A percentile compares a stretch with the other conserved stretches of the same genome.
These are phyloP conservation scores for Ophiostoma novo-ulmi DNA, from an alignment of 2,329 filamentous ascomycete genomes.

Conservation along the genomic window DNA sequence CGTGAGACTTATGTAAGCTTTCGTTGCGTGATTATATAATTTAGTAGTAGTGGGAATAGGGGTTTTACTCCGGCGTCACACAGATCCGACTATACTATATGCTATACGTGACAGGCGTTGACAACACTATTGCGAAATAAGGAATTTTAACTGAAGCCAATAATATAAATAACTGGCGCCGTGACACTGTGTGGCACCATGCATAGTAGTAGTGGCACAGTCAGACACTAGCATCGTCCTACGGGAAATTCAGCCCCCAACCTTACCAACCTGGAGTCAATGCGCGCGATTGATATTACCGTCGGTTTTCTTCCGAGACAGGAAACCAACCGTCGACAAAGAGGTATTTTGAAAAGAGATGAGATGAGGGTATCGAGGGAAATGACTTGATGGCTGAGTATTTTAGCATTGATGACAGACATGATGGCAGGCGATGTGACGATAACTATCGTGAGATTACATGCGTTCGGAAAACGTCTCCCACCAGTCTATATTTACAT, in stretches of 20 bases:
- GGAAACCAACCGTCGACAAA: not conserved
- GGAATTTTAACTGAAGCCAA: not conserved
- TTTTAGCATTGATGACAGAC: too few species aligned
- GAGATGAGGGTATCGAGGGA: not conserved
- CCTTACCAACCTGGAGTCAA: constrained; percentile 5
- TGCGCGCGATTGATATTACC: constrained; percentile 4
- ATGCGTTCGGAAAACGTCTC: not conserved
- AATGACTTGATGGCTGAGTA: not conserved
- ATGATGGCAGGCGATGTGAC: too few species aligned
- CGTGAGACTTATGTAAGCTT: not conserved
- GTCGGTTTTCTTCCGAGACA: not conserved
- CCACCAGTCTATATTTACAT: not conserved
- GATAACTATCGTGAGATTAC: not conserved
- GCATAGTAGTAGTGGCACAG: not conserved
- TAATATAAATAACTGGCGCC: not conserved
- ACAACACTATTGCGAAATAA: not conserved
- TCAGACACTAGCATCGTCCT: constrained; percentile 31
- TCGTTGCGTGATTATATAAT: not conserved
- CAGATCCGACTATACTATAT: too few species aligned
- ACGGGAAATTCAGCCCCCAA: not conserved
- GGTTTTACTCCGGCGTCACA: not conserved
- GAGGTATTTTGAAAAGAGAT: not conserved
- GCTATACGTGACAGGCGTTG: too few species aligned
- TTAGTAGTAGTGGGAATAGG: not conserved
- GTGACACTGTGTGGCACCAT: constrained; percentile 2